Conservation (phyloP, 306 rosid genomes). For the Carpinus fangiana region DNA sequence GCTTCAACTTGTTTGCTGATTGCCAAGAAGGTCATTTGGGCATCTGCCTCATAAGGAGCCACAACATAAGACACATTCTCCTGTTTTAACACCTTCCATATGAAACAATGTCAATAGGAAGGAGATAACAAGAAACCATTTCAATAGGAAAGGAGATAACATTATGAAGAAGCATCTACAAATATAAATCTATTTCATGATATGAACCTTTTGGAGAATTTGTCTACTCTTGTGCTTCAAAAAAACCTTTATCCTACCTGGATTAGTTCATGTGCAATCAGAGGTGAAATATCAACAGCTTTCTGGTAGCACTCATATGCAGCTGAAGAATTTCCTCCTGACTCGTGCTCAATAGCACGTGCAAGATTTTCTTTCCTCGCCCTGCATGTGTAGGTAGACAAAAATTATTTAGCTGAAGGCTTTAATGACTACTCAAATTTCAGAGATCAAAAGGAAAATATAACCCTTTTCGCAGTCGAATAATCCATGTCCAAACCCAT, state of each 20-base stretch:
- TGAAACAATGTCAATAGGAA: conserved; percentile 16
- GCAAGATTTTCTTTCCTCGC: conserved; percentile 75
- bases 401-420: conserved; percentile 13
- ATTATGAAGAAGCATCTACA: not conserved
- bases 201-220: conserved; percentile 12
- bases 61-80: conserved; percentile 74
- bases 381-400: conserved; percentile 46
- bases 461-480: not conserved
- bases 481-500: not conserved
- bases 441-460: not conserved
- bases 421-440: not conserved
- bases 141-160: not conserved
- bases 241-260: conserved; percentile 47
- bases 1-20: conserved; percentile 72
- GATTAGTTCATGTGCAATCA: conserved; percentile 66
- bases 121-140: conserved; percentile 8
- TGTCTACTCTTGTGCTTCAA: conserved; percentile 11
- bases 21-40: conserved; percentile 96
- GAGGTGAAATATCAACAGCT: conserved; percentile 93
- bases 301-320: conserved; percentile 95
- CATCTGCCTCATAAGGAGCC: conserved; percentile 99
- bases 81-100: conserved; percentile 69
- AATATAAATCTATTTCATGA: not conserved
- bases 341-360: conserved; percentile 80
- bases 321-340: conserved; percentile 75